These are phyloP conservation scores for Backusella liffmaniae DNA, from an alignment of 192 early-diverging fungal species.

Conservation along the genomic window DNA sequence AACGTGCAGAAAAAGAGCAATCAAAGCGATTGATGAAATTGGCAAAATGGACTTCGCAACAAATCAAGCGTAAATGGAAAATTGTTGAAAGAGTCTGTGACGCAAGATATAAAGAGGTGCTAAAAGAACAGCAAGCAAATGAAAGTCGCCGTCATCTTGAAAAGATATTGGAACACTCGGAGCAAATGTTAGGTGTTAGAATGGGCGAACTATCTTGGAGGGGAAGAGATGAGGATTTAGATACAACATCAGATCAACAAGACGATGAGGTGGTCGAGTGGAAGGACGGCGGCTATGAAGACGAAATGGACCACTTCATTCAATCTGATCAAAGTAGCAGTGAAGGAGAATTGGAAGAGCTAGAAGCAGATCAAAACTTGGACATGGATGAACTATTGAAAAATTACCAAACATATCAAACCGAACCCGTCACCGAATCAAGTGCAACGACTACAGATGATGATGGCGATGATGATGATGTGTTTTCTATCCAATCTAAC, in stretches of 20 bases:
- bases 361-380: slow-evolving; percentile 65
- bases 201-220: slow-evolving; percentile 30
- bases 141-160: slow-evolving; percentile 67
- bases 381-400: slow-evolving; percentile 57
- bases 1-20: slow-evolving; percentile 47
- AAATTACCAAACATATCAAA: slow-evolving; percentile 43
- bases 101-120: slow-evolving; percentile 56
- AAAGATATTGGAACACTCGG: slow-evolving; percentile 71
- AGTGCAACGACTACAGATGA: neutral
- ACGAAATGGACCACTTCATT: slow-evolving; percentile 24
- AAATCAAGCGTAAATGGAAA: slow-evolving; percentile 74
- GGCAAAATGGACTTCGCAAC: slow-evolving; percentile 65
- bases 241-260: neutral
- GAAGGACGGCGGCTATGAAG: neutral
- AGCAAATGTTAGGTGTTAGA: slow-evolving; percentile 63
- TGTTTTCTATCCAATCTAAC: slow-evolving; percentile 8
- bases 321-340: slow-evolving; percentile 26
- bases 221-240: neutral
- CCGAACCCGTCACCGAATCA: slow-evolving; percentile 26
- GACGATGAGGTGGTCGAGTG: neutral
- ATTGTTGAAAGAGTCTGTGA: slow-evolving; percentile 58
- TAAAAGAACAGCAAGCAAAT: slow-evolving; percentile 57
- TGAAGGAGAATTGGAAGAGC: slow-evolving; percentile 45
- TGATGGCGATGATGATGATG: neutral
- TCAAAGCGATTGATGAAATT: slow-evolving; percentile 45